Conservation (phyloP, 2,329 filamentous ascomycete genomes). For the Alternaria brassicae region DNA sequence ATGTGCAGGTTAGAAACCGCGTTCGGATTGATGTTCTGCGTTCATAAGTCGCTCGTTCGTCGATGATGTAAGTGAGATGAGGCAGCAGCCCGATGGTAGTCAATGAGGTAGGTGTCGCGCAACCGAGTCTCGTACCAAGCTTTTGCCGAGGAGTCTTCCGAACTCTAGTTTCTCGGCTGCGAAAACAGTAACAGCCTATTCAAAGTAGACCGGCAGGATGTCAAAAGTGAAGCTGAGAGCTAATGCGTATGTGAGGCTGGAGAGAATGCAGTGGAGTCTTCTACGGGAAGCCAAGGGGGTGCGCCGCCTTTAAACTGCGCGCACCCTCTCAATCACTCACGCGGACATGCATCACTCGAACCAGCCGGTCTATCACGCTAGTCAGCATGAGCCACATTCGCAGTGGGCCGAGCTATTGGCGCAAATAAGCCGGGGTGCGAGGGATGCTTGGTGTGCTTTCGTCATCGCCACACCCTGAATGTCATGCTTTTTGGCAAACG, state of each 20-base stretch:
- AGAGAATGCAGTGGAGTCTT: neutral
- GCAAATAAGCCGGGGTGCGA: slow-evolving; percentile 9
- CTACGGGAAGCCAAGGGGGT: neutral
- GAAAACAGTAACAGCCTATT: neutral
- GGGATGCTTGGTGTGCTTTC: slow-evolving; percentile 6
- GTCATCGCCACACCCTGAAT: slow-evolving; percentile 17
- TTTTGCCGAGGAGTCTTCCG: neutral
- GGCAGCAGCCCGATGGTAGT: neutral
- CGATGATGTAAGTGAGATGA: neutral
- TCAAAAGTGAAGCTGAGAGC: neutral
- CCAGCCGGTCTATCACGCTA: slow-evolving; percentile 2
- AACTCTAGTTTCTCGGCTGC: neutral
- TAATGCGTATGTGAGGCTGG: neutral
- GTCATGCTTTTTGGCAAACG: neutral
- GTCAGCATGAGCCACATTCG: slow-evolving; percentile 9
- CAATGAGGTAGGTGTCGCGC: neutral
- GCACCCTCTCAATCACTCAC: slow-evolving; percentile 2
- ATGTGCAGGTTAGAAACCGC: neutral
- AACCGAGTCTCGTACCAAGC: neutral
- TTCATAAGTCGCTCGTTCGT: neutral
- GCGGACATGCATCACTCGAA: slow-evolving; percentile 12
- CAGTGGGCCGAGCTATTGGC: slow-evolving; percentile 14
- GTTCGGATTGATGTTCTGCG: neutral
- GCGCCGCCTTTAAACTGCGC: neutral
- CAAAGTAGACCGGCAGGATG: neutral